These are phyloP conservation scores for Deakozyma indianensis DNA, from an alignment of 805 yeast species.

Conservation along the genomic window DNA sequence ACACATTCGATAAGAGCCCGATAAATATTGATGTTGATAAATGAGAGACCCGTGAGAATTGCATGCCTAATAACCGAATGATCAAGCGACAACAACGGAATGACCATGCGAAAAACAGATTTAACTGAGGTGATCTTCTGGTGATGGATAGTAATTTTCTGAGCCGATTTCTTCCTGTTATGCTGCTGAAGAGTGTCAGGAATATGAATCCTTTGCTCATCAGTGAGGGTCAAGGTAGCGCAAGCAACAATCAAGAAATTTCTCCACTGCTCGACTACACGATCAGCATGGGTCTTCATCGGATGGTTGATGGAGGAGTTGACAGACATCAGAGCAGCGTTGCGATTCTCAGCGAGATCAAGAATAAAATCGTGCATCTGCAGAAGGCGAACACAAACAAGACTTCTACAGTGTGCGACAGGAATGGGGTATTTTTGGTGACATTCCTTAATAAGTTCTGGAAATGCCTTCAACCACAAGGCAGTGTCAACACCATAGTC, in stretches of 20 bases:
- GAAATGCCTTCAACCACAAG: constrained; percentile 85
- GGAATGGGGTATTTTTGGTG: constrained; percentile 82
- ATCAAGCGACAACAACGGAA: constrained; percentile 62
- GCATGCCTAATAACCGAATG: constrained; percentile 69
- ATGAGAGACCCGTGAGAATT: constrained; percentile 75
- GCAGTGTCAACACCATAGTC: constrained; percentile 94
- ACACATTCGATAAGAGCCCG: constrained; percentile 65
- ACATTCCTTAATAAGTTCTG: constrained; percentile 53
- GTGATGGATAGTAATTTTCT: constrained; percentile 68
- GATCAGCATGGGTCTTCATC: constrained; percentile 44
- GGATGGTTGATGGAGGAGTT: constrained; percentile 14
- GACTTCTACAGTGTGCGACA: constrained; percentile 81
- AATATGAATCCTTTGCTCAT: constrained; percentile 66
- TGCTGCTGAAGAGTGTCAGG: constrained; percentile 34
- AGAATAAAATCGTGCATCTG: constrained; percentile 39
- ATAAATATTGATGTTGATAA: constrained; percentile 81
- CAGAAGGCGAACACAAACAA: constrained; percentile 77
- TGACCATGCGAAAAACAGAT: constrained; percentile 73
- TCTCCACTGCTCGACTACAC: constrained; percentile 75
- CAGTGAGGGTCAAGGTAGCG: constrained; percentile 77
- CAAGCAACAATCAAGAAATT: constrained; percentile 83
- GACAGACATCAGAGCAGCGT: constrained; percentile 1
- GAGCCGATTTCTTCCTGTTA: constrained; percentile 64
- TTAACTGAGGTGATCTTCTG: constrained; percentile 88
- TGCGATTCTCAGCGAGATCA: constrained; percentile 14